Conservation (phyloP, 306 rosid genomes). For the Gynostemma pentaphyllum region DNA sequence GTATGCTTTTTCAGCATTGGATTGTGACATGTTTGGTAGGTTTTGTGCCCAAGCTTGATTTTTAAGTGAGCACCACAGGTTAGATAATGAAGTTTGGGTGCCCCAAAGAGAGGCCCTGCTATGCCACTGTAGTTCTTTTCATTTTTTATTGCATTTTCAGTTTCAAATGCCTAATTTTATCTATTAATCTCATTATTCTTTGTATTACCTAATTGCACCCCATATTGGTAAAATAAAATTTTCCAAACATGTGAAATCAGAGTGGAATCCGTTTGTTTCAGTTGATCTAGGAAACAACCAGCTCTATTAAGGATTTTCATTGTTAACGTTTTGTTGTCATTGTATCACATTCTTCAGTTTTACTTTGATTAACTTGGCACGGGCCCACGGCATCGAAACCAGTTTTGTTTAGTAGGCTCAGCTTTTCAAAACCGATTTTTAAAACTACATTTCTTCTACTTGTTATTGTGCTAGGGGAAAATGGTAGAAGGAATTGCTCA, state of each 20-base stretch:
- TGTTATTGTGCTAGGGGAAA: constrained; percentile 46
- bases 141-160: background rate
- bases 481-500: constrained; percentile 49
- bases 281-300: background rate
- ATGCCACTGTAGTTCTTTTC: background rate
- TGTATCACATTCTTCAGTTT: background rate
- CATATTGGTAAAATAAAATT: background rate
- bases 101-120: background rate
- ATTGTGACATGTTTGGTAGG: too few species aligned
- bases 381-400: background rate
- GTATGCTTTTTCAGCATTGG: background rate
- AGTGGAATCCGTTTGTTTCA: background rate
- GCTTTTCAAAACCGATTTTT: background rate
- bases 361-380: background rate
- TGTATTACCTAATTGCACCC: background rate
- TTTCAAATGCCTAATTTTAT: background rate
- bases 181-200: background rate
- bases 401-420: background rate
- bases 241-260: background rate
- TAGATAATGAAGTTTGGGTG: background rate
- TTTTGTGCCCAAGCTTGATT: too few species aligned
- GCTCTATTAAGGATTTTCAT: background rate
- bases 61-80: too few species aligned
- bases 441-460: background rate
- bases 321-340: background rate